Evolutionary conservation across 164 flowering plant species (phyloP), one percentile per base, ranked within the genome.

Genomic region (Cinnamomum micranthum): DNA sequence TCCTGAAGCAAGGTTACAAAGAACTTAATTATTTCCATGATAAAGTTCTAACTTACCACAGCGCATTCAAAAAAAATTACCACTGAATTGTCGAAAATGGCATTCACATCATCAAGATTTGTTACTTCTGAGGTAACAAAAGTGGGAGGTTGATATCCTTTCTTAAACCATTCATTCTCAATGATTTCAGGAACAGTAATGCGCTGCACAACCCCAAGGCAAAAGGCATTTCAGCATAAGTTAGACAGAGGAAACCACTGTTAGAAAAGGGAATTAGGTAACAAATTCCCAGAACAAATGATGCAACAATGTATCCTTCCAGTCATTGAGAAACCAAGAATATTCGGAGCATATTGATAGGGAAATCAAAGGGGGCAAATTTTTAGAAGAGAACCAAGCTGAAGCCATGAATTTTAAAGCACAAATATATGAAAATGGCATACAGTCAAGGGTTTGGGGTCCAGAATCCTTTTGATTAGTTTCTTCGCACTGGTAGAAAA

Each of bases 111-210:
- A 80, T 80, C 93, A 75, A 92, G 92, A 71, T 75, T 25, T 7
- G 71, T 80, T 65, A 89, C 85, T 74, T 92, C 83, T 64, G 82
- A 85, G 64, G 90, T 86, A 71, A 89, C 90, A 82, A 92, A 96
- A 27, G 22, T 78, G 14, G 95, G 94, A 25, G 90, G 90, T 82
- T 88, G 87, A 79, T 94, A 96, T 27, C 97, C 98, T 85, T 94
- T 96, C 85, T 89, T 96, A 80, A 96, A 96, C 99, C 99, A 96
- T 31, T 96, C 99, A 81, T 91, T 94, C 83, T 94, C 93, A 79
- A 92, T 87, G 64, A 96, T 87, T 74, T 94, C 97, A 12, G 90
- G 75, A 78, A 89, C 84, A 35, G 91, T 88, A 50, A 94, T 92
- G 10, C 99, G 84, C 99, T 94, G 92, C 83, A 55, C 0, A 27